These are phyloP conservation scores for Cryptomeria japonica DNA, from an alignment of 75 land plant species.

Conservation along the genomic window DNA sequence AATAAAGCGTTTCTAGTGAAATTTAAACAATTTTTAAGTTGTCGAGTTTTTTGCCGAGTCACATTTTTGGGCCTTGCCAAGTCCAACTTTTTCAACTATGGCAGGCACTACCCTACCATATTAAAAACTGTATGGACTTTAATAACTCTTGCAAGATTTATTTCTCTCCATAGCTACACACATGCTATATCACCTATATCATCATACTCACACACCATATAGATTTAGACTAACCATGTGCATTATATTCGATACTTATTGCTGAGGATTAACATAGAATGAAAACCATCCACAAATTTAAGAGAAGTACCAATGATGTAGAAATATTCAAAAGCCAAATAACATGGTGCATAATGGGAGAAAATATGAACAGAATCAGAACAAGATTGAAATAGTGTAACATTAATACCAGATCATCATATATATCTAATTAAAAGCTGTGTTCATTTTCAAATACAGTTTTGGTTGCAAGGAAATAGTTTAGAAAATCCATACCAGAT, in stretches of 20 bases:
- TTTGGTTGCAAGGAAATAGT: background rate
- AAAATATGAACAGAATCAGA: background rate
- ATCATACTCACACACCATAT: background rate
- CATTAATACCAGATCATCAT: background rate
- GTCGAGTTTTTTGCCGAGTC: too few species aligned
- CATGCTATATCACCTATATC: background rate
- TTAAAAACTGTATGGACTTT: too few species aligned
- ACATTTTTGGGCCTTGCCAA: too few species aligned
- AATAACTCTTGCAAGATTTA: background rate
- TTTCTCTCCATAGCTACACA: background rate
- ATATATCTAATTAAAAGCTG: background rate
- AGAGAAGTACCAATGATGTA: background rate
- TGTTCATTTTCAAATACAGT: background rate
- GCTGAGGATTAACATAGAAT: background rate
- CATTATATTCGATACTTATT: background rate
- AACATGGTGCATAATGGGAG: background rate
- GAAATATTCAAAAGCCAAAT: background rate
- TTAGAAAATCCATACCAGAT: slow-evolving; percentile 33
- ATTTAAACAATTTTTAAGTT: too few species aligned
- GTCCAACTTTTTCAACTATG: too few species aligned
- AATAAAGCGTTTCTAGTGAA: too few species aligned
- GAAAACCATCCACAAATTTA: background rate
- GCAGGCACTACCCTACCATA: background rate
- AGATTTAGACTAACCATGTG: background rate
- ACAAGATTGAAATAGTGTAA: background rate